A percentile compares a stretch with the other conserved stretches of the same genome.
Conservation (phyloP, 2,329 filamentous ascomycete species). For the Rutstroemia sp. region DNA sequence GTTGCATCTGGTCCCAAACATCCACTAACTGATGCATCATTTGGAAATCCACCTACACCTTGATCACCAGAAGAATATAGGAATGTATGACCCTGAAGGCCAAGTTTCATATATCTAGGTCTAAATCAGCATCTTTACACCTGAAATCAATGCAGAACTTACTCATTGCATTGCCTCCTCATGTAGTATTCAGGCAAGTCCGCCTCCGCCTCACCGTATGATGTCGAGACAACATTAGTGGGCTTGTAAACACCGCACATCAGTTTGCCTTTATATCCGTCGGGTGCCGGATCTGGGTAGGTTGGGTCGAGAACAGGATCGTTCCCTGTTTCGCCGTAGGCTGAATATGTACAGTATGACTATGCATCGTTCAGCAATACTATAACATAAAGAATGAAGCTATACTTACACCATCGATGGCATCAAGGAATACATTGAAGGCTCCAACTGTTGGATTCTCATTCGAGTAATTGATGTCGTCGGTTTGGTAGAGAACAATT, state of each 20-base stretch:
- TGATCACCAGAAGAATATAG: constrained; percentile 40
- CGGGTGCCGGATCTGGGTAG: constrained; percentile 41
- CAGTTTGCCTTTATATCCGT: constrained; percentile 41
- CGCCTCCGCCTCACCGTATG: constrained; percentile 45
- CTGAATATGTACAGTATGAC: constrained; percentile 13
- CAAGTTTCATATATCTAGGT: constrained; percentile 39
- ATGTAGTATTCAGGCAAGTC: constrained; percentile 47
- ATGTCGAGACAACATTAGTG: constrained; percentile 37
- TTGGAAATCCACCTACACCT: constrained; percentile 32
- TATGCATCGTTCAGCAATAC: neutral
- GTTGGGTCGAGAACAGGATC: constrained; percentile 35
- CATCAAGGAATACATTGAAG: constrained; percentile 10
- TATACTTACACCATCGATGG: constrained; percentile 8
- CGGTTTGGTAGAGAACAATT: constrained; percentile 37
- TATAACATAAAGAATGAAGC: neutral
- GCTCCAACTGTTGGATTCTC: neutral
- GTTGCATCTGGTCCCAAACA: constrained; percentile 38
- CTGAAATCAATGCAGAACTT: neutral
- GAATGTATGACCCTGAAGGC: constrained; percentile 38
- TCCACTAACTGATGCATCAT: constrained; percentile 28
- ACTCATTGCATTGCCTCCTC: constrained; percentile 42
- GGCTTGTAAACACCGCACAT: constrained; percentile 41
- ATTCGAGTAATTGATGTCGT: constrained; percentile 19
- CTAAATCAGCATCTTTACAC: neutral
- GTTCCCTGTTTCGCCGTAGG: constrained; percentile 10